Percentiles rank a stretch among this genome's conserved stretches.
Evolutionary conservation across 805 yeast species (phyloP).

Genomic region (Ogataea philodendri): DNA sequence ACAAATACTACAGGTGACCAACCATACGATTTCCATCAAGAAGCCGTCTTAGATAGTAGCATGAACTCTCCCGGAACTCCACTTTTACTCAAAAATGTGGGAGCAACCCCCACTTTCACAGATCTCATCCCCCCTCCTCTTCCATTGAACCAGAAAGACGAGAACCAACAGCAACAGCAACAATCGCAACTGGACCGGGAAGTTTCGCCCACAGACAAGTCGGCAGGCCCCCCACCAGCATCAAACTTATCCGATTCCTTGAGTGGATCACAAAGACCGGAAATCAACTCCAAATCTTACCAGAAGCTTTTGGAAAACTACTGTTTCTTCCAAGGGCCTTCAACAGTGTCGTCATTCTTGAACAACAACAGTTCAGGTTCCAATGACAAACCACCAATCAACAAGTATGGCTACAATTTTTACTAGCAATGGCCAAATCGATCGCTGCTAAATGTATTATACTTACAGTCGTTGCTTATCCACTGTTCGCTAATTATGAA

Average conservation of each 20-base stretch:
- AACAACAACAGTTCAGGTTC: conserved; percentile 20
- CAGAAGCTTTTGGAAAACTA: conserved; percentile 56
- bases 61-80: conserved; percentile 28
- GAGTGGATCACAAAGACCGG: conserved; percentile 27
- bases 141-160: conserved; percentile 7
- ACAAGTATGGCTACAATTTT: conserved; percentile 24
- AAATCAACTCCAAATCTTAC: conserved; percentile 50
- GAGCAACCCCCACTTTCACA: conserved; percentile 22
- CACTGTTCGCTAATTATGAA: conserved; percentile 12
- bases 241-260: conserved; percentile 3
- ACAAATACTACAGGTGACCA: neutral
- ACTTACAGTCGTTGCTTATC: conserved; percentile 5
- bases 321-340: conserved; percentile 53
- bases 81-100: conserved; percentile 21
- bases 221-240: conserved; percentile 1
- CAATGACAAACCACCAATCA: conserved; percentile 15
- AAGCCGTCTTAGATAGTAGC: conserved; percentile 11
- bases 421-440: conserved; percentile 14
- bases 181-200: conserved; percentile 6
- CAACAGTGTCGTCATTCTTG: conserved; percentile 33
- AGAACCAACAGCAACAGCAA: neutral
- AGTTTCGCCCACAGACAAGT: conserved; percentile 8
- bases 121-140: conserved; percentile 19
- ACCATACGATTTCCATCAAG: conserved; percentile 7
- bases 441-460: conserved; percentile 5